phyloP scores from a whole-genome alignment of 2,329 filamentous ascomycete species.

The Onygenales sp. region DNA sequence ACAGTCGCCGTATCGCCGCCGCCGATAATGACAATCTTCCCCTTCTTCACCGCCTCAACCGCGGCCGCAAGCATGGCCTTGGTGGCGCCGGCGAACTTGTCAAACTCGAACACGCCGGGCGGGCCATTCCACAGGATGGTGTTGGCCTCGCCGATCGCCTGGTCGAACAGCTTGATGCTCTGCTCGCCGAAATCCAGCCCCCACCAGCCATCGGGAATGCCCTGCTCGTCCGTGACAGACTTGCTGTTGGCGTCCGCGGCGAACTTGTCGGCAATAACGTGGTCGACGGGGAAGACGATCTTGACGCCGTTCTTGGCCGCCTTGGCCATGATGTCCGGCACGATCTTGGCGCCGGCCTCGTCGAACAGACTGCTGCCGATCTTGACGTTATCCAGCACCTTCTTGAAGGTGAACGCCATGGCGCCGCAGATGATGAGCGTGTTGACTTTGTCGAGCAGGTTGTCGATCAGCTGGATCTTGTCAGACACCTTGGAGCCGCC shows the following conservation, averaged over 20 bases:
- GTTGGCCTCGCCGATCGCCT: slow-evolving; percentile 76
- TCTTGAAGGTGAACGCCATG: slow-evolving; percentile 99
- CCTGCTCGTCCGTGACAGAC: slow-evolving; percentile 72
- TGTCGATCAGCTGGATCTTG: slow-evolving; percentile 99
- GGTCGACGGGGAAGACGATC: slow-evolving; percentile 89
- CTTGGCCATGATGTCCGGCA: slow-evolving; percentile 80
- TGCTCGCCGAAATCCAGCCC: slow-evolving; percentile 89
- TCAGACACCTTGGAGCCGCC: slow-evolving; percentile 97
- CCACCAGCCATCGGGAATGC: slow-evolving; percentile 97
- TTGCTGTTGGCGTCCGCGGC: slow-evolving; percentile 71
- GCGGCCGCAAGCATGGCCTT: slow-evolving; percentile 86
- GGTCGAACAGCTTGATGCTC: slow-evolving; percentile 79
- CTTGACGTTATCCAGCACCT: slow-evolving; percentile 81
- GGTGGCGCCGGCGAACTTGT: slow-evolving; percentile 85
- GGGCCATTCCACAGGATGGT: slow-evolving; percentile 99
- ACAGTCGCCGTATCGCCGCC: slow-evolving; percentile 97
- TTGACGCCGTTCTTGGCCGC: slow-evolving; percentile 94
- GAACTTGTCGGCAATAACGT: slow-evolving; percentile 94
- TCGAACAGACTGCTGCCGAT: slow-evolving; percentile 92
- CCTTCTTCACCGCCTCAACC: slow-evolving; percentile 67
- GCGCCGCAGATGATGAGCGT: slow-evolving; percentile 92
- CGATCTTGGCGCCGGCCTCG: slow-evolving; percentile 86
- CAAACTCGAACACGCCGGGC: slow-evolving; percentile 93
- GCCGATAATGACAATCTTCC: slow-evolving; percentile 96
- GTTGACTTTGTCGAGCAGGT: slow-evolving; percentile 96